phyloP scores from a whole-genome alignment of 208 protist genomes.

The Trypanosoma scelopori region DNA sequence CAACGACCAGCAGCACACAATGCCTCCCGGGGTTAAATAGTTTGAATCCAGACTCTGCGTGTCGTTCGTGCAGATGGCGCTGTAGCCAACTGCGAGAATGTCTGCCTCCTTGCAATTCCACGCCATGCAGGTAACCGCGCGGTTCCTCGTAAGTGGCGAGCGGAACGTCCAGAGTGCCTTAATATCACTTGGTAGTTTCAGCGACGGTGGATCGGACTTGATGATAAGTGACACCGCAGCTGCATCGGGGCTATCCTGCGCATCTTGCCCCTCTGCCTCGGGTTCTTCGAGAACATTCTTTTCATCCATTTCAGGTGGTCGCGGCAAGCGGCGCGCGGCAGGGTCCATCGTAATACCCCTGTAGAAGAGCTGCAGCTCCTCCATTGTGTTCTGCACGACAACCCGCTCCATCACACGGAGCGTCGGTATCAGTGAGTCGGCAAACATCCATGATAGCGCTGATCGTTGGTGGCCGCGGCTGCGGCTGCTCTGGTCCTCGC shows the following conservation, averaged over 20 bases:
- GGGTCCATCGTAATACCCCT: conserved; percentile 73
- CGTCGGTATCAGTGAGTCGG: conserved; percentile 76
- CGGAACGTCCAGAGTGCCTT: conserved; percentile 85
- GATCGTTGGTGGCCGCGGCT: conserved; percentile 3
- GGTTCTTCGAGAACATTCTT: neutral
- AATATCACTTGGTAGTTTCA: conserved; percentile 57
- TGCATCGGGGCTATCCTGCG: neutral
- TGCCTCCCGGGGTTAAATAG: conserved; percentile 38
- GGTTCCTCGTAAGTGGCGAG: conserved; percentile 68
- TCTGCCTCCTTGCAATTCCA: conserved; percentile 92
- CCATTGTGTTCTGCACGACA: conserved; percentile 90
- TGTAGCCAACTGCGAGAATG: conserved; percentile 91
- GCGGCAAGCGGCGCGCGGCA: conserved; percentile 10
- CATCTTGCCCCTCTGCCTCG: conserved; percentile 8
- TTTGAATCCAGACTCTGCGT: neutral
- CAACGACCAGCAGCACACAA: conserved; percentile 97
- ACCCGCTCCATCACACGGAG: conserved; percentile 89
- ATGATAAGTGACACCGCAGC: neutral
- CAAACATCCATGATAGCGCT: conserved; percentile 63
- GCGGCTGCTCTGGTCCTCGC: conserved; percentile 11
- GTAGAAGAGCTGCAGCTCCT: conserved; percentile 85
- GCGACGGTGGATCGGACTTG: conserved; percentile 21
- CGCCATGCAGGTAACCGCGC: conserved; percentile 86
- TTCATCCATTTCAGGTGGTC: neutral
- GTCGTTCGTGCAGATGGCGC: conserved; percentile 20